Base-by-base conservation (phyloP, 1,139 yeast genomes). In the Magnusiomyces starmeri region DNA sequence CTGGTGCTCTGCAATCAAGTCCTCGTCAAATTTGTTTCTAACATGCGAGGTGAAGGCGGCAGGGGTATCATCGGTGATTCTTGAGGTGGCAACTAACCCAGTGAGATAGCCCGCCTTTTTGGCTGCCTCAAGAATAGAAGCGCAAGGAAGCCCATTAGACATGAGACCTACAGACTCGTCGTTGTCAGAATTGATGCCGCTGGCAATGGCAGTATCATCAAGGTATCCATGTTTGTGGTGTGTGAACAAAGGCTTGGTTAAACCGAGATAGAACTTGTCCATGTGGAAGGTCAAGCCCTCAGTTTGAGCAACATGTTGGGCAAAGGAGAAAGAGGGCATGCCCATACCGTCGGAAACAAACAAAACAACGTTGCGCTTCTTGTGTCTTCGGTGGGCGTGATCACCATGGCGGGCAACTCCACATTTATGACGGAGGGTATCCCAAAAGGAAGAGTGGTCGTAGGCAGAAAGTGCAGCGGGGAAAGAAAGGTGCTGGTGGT, bases 321-420 rank as follows among this genome's bases (percentile, higher is more conserved):
- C 81, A 64, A 87, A 69, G 6, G 89, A 81, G 55, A 87, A 66
- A 2, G 92, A 82, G 0, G 94, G 84, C 1, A 95, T 95, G 0
- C 96, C 96, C 84, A 87, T 86, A 25, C 96, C 96, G 66, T 88
- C 96, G 1, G 95, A 83, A 21, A 88, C 94, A 79, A 87, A 81
- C 72, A 88, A 85, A 48, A 88, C 83, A 51, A 87, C 76, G 61
- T 87, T 87, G 61, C 78, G 79, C 59, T 68, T 68, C 39, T 52
- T 53, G 43, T 29, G 56, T 24, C 46, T 50, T 4, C n/a, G 4
- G 4, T 14, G 6, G 18, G 12, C 37, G 37, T 32, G 6, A n/a
- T 14, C n/a, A 4, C 12, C 37, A 4, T 32, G 18, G n/a, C 37
- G 37, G 12, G 18, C 37, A 10, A 18, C 18, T n/a, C n/a, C n/a